Conservation (phyloP, 139 green algal species). For the Chlamydomonas sphaeroides region DNA sequence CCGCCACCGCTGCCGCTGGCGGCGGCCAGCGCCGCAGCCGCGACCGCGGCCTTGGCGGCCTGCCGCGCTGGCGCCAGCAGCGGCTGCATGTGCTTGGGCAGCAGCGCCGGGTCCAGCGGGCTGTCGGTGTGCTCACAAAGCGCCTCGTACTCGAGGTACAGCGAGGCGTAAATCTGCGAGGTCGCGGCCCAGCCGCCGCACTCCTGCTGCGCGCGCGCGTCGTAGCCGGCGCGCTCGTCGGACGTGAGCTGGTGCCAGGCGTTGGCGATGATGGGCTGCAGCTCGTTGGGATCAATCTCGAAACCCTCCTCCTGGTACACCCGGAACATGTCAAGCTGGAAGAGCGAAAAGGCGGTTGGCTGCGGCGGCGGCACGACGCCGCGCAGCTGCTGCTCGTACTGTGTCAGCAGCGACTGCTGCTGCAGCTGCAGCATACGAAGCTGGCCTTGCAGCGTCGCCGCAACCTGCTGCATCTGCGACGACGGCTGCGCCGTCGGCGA, state of each 20-base stretch:
- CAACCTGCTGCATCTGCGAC: conserved; percentile 23
- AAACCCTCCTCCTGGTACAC: conserved; percentile 45
- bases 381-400: conserved; percentile 37
- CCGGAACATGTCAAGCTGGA: conserved; percentile 34
- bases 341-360: conserved; percentile 14
- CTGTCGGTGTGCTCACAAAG: neutral
- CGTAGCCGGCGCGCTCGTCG: conserved; percentile 40
- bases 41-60: too few relatives aligned
- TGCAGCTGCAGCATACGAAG: conserved; percentile 25
- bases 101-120: neutral
- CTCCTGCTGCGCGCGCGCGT: conserved; percentile 11
- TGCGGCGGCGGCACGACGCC: neutral
- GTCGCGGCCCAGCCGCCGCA: neutral
- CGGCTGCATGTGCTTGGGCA: conserved; percentile 12
- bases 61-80: conserved; percentile 19
- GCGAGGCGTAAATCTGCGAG: conserved; percentile 11
- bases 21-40: neutral
- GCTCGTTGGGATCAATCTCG: conserved; percentile 23
- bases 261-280: conserved; percentile 36
- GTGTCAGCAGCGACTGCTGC: conserved; percentile 13
- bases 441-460: conserved; percentile 21
- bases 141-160: conserved; percentile 34
- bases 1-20: neutral
- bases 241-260: conserved; percentile 41
- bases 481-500: too few relatives aligned